phyloP scores from a whole-genome alignment of 2,329 filamentous ascomycete genomes.

The Lomentospora prolificans region DNA sequence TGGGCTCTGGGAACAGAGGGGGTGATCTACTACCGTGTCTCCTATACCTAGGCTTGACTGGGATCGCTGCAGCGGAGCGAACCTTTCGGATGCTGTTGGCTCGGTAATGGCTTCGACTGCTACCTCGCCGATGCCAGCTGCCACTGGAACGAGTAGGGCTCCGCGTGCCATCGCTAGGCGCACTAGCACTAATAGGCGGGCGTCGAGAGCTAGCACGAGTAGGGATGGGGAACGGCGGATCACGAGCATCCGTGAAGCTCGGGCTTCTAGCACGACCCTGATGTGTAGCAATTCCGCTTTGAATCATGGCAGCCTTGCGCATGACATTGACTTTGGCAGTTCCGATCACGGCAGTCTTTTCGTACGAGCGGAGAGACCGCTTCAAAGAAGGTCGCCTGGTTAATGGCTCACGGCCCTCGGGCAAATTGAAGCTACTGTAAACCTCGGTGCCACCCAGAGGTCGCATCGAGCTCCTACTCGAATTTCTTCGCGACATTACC shows the following conservation, averaged over 20 bases:
- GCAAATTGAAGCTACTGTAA: conserved; percentile 33
- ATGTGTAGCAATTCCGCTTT: conserved; percentile 65
- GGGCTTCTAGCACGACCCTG: conserved; percentile 54
- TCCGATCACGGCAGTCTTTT: conserved; percentile 26
- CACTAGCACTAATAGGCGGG: conserved; percentile 54
- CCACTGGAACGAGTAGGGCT: conserved; percentile 61
- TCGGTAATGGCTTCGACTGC: conserved; percentile 38
- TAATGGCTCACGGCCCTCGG: conserved; percentile 15
- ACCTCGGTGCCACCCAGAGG: conserved; percentile 29
- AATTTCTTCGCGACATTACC: conserved; percentile 18
- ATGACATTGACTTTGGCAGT: conserved; percentile 49
- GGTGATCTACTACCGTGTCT: conserved; percentile 50
- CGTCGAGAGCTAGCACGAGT: conserved; percentile 78
- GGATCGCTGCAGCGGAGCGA: conserved; percentile 69
- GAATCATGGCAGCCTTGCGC: conserved; percentile 70
- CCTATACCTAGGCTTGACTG: conserved; percentile 28
- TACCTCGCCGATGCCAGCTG: conserved; percentile 43
- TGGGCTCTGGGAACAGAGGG: conserved; percentile 55
- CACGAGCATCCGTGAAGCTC: conserved; percentile 47
- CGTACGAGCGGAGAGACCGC: conserved; percentile 21
- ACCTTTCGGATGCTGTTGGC: conserved; percentile 67
- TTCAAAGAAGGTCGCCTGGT: conserved; percentile 22
- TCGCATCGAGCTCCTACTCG: conserved; percentile 20
- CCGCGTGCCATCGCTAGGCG: conserved; percentile 59
- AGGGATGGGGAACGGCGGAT: conserved; percentile 88